Conservation (phyloP, 805 yeast genomes). For the Pichia rugopelliculosa region DNA sequence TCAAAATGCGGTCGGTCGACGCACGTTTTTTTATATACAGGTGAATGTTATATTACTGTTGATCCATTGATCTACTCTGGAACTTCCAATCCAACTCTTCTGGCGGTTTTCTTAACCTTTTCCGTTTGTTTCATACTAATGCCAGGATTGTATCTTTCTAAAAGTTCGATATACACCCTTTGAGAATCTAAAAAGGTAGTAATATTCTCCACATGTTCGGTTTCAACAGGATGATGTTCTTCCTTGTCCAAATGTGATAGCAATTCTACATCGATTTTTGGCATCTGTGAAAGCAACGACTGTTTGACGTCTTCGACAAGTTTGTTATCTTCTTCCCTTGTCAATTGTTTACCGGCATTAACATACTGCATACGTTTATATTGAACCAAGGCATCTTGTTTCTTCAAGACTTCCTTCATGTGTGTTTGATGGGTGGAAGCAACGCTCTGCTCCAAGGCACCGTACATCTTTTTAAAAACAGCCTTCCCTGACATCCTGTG, state of each 20-base stretch:
- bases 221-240: constrained; percentile 16
- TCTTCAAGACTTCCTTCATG: constrained; percentile 34
- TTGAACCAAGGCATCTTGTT: constrained; percentile 38
- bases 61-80: too few species aligned
- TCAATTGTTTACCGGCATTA: constrained; percentile 30
- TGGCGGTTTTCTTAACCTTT: constrained; percentile 71
- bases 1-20: neutral
- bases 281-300: constrained; percentile 20
- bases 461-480: constrained; percentile 26
- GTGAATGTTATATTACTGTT: too few species aligned
- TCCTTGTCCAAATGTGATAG: constrained; percentile 24
- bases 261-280: constrained; percentile 21
- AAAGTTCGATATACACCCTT: constrained; percentile 65
- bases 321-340: constrained; percentile 27
- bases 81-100: constrained; percentile 76
- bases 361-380: constrained; percentile 42
- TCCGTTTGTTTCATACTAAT: constrained; percentile 70
- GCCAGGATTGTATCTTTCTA: constrained; percentile 86
- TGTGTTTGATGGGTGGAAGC: constrained; percentile 32
- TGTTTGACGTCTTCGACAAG: constrained; percentile 31
- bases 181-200: constrained; percentile 61
- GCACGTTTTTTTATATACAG: neutral
- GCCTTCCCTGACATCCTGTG: constrained; percentile 20
- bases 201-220: constrained; percentile 49
- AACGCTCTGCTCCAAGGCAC: constrained; percentile 35